Conservation (phyloP, 2,329 filamentous ascomycete genomes). For the Trichoderma lentiforme region DNA sequence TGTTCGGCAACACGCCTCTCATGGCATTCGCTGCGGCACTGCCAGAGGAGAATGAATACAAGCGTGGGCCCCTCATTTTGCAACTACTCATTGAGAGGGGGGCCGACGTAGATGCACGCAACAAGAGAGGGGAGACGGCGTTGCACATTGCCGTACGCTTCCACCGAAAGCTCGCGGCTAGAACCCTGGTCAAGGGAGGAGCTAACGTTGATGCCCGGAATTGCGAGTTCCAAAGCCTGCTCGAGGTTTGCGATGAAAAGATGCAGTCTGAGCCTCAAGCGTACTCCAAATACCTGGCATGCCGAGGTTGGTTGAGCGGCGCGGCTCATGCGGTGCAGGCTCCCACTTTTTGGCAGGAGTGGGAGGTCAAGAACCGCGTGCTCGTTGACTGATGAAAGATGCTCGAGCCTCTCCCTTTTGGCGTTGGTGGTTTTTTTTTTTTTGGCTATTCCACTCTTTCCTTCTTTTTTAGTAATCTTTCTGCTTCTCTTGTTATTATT, state of each 20-base stretch:
- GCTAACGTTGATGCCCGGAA: slow-evolving; percentile 49
- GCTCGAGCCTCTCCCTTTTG: no score
- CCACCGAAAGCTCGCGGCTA: slow-evolving; percentile 51
- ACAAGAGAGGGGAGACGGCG: slow-evolving; percentile 53
- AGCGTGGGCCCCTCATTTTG: slow-evolving; percentile 44
- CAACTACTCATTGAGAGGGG: slow-evolving; percentile 41
- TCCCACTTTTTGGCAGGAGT: slow-evolving; percentile 41
- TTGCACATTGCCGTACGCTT: slow-evolving; percentile 52
- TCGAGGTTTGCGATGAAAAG: slow-evolving; percentile 45
- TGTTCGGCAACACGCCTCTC: slow-evolving; percentile 50
- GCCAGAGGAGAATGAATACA: slow-evolving; percentile 50
- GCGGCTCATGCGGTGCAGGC: slow-evolving; percentile 35
- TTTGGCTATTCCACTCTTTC: no score
- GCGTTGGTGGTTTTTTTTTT: not conserved
- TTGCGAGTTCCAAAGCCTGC: slow-evolving; percentile 40
- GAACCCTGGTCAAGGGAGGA: slow-evolving; percentile 43
- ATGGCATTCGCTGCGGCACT: slow-evolving; percentile 53
- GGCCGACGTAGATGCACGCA: slow-evolving; percentile 48
- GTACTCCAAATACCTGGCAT: slow-evolving; percentile 45
- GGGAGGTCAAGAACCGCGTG: slow-evolving; percentile 25
- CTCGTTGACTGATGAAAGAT: not conserved
- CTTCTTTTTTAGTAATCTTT: not conserved
- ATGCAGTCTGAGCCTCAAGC: slow-evolving; percentile 33
- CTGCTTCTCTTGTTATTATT: not conserved
- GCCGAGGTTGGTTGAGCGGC: slow-evolving; percentile 45